phyloP scores from a whole-genome alignment of 305 asterid genomes.

The Fraxinus latifolia region DNA sequence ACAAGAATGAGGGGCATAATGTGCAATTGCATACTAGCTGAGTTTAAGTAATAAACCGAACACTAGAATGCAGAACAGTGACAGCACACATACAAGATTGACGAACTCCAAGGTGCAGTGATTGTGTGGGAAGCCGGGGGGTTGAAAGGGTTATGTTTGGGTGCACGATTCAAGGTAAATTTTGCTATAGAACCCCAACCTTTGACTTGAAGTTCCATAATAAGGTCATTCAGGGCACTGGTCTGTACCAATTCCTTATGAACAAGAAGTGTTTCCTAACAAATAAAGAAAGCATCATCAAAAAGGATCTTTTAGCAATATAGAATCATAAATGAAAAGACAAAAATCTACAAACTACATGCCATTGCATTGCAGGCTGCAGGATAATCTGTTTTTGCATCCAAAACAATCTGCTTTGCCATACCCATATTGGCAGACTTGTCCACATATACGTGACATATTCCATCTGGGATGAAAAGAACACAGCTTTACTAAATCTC shows the following conservation, averaged over 20 bases:
- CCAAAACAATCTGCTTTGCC: slow-evolving; percentile 79
- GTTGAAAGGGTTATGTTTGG: background rate
- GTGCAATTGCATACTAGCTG: background rate
- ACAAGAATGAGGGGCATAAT: background rate
- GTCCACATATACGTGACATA: slow-evolving; percentile 92
- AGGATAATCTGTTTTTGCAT: slow-evolving; percentile 78
- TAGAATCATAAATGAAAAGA: slow-evolving; percentile 1
- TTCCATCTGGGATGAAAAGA: slow-evolving; percentile 66
- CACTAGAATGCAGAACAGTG: background rate
- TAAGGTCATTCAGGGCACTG: slow-evolving; percentile 57
- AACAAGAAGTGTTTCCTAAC: slow-evolving; percentile 86
- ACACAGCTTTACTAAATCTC: slow-evolving; percentile 12
- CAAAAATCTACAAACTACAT: slow-evolving; percentile 13
- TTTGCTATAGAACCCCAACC: slow-evolving; percentile 38
- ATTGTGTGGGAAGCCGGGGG: background rate
- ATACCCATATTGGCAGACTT: slow-evolving; percentile 74
- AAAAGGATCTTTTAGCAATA: background rate
- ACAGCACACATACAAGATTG: background rate
- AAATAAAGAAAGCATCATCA: slow-evolving; percentile 3
- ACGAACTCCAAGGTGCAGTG: background rate
- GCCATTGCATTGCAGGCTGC: slow-evolving; percentile 94
- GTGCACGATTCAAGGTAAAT: background rate
- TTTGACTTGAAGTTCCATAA: slow-evolving; percentile 75
- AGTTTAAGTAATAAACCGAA: background rate
- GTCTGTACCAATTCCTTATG: slow-evolving; percentile 70